Conservation (phyloP, 768 basidiomycete genomes). For the Paxillus ammoniavirescens region DNA sequence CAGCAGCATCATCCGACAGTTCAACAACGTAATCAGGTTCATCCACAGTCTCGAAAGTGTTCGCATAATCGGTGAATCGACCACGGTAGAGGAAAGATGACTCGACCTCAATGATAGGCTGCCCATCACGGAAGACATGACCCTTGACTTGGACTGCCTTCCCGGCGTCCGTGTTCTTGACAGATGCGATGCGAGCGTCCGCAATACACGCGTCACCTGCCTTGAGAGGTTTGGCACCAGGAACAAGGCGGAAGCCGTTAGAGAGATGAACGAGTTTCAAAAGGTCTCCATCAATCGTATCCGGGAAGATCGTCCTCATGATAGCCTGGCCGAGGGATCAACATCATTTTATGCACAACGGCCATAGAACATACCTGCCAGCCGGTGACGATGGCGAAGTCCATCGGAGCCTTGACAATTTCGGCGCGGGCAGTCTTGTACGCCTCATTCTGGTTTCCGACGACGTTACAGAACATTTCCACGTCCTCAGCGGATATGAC, state of each 20-base stretch:
- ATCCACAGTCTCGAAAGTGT: slow-evolving; percentile 92
- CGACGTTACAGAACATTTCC: slow-evolving; percentile 87
- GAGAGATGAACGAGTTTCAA: slow-evolving; percentile 96
- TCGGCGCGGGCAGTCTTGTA: slow-evolving; percentile 79
- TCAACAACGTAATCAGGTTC: slow-evolving; percentile 87
- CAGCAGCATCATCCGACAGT: slow-evolving; percentile 69
- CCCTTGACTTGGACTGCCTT: slow-evolving; percentile 93
- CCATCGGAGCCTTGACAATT: slow-evolving; percentile 87
- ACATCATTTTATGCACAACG: background rate
- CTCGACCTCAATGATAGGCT: slow-evolving; percentile 87
- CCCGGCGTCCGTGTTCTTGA: slow-evolving; percentile 86
- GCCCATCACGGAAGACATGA: slow-evolving; percentile 69
- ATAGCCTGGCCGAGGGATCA: slow-evolving; percentile 67
- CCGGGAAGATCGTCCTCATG: slow-evolving; percentile 97
- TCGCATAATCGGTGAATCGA: slow-evolving; percentile 87
- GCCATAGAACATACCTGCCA: slow-evolving; percentile 76
- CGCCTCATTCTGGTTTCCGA: slow-evolving; percentile 89
- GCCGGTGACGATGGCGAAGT: slow-evolving; percentile 97
- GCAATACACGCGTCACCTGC: slow-evolving; percentile 90
- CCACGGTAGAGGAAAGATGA: slow-evolving; percentile 98
- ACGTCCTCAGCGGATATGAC: slow-evolving; percentile 73
- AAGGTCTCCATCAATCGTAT: slow-evolving; percentile 87
- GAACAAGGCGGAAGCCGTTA: slow-evolving; percentile 90
- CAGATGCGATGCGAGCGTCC: slow-evolving; percentile 84
- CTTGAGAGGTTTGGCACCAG: slow-evolving; percentile 70